Evolutionary conservation across 805 yeast species (phyloP), one percentile per base, ranked within the genome.

Genomic region (Metschnikowia koreensis): DNA sequence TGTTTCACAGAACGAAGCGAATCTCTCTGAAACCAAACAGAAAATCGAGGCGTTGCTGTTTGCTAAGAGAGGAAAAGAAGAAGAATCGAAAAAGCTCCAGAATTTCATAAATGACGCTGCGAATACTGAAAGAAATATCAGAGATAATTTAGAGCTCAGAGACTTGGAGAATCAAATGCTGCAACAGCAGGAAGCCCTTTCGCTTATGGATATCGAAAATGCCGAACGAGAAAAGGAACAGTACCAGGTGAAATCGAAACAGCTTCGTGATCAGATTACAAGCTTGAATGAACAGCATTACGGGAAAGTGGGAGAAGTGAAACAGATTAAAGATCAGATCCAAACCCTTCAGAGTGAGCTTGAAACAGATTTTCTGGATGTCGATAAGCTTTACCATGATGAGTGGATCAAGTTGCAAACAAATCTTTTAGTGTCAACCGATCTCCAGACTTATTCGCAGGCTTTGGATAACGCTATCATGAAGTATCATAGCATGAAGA

Each of bases 401-500:
- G 94, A 89, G 56, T 83, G 88, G 80, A 81, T 90, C 16, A 82
- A 82, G 61, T 71, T 90, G 38, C 93, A 89, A 61, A 86, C 96
- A 0, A 86, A 85, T 52, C 66, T 84, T 17, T 79, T 89, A 40
- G 86, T 89, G 15, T 84, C 87, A 6, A 89, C 87, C 49, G 99
- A 94, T 69, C 73, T 94, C 43, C 84, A 77, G 8, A 86, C 87
- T 1, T 91, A 91, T 64, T 81, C 89, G 10, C 89, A 83, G 60
- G 97, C 97, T 0, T 75, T 96, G 43, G 99, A 94, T 64, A 82
- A 81, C 56, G 97, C 98, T 0, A 93, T 94, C 44, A 92, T 94
- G 96, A 84, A 84, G 62, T 93, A 83, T 65, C 99, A 94, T 67
- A 81, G 89, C 52, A 70, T 86, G 53, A 94, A 94, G 65, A 94